Evolutionary conservation across 2,329 filamentous ascomycete species (phyloP), one percentile per base, ranked within the genome.

Genomic region (Monilinia aucupariae): DNA sequence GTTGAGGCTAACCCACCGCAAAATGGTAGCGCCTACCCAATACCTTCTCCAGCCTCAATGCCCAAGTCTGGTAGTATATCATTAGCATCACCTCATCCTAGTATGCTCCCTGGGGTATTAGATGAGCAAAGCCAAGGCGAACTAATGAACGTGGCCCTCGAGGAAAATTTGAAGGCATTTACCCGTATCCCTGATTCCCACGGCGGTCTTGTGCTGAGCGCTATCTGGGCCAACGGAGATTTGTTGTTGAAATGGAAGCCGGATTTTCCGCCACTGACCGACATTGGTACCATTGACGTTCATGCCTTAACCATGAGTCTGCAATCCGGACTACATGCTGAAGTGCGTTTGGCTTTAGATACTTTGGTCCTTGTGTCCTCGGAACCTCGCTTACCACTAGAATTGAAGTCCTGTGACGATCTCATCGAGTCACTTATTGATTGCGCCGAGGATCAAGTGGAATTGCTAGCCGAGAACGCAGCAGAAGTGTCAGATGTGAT

Each of bases 341-440:
- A 99, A 76, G 88, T 96, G n/a, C 86, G 93, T 12, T 78, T 96
- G 66, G 93, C 93, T 2, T 79, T 99, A 51, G 94, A 97, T 74
- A 91, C 89, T 0, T 79, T 99, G 43, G 86, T 86, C 12, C 85
- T 80, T 2, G 74, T 77, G 17, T 91, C 89, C 2, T 83, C 83
- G 47, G 84, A 88, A 61, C 77, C 79, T 20, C 80, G 83, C 5
- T 81, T 88, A 30, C 80, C 82, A n/a, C 79, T 87, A 25, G 81
- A 86, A 49, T 78, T 96, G 48, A 81, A 86, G 63, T 84, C 85
- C 61, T 96, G 91, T 72, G 92, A 96, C 63, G 94, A 97, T 73
- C 76, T 99, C 63, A 82, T 96, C 22, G 94, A 97, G 65, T 88
- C 89, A 0, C 77, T 99, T 59, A 80, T 97, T 41, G 94, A 97